phyloP scores from a whole-genome alignment of 176 grass and related monocot species.

The Oryza meyeriana region DNA sequence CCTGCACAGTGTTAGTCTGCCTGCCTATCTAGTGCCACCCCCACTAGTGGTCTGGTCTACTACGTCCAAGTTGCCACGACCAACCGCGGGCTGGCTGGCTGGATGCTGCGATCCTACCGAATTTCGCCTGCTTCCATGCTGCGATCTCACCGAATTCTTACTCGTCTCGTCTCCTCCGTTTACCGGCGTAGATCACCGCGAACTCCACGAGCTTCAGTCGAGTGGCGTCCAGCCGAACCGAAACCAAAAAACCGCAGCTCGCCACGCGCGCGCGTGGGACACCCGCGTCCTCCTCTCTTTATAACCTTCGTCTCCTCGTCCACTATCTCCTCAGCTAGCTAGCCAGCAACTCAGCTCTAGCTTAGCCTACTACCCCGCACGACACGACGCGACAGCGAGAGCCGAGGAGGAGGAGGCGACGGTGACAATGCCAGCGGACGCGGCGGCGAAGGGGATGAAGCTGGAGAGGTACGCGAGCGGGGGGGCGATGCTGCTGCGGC shows the following conservation, averaged over 20 bases:
- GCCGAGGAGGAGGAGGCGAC: too few species aligned
- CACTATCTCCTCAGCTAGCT: constrained; percentile 45
- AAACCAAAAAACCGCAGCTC: constrained; percentile 35
- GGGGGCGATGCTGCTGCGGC: constrained; percentile 48
- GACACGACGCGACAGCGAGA: neutral
- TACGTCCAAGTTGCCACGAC: neutral
- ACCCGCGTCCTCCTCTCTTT: neutral
- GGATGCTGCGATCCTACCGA: neutral
- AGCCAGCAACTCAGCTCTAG: too few species aligned
- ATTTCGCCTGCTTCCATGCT: neutral
- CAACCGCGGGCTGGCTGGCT: neutral
- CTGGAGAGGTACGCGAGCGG: constrained; percentile 71
- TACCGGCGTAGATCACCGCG: too few species aligned
- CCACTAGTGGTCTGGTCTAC: too few species aligned
- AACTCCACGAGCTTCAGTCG: neutral
- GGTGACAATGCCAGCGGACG: constrained; percentile 40
- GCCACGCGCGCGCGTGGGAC: neutral
- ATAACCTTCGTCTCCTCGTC: neutral
- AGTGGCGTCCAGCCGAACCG: constrained; percentile 47
- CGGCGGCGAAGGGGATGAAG: constrained; percentile 52
- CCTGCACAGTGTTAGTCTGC: neutral
- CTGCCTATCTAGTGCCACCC: neutral
- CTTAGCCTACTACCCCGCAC: too few species aligned
- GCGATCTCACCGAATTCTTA: neutral
- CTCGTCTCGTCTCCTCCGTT: neutral